Evolutionary conservation across 1,139 yeast genomes (phyloP), one percentile per base, ranked within the genome.

Genomic region (Debaryomycetaceae sp.): DNA sequence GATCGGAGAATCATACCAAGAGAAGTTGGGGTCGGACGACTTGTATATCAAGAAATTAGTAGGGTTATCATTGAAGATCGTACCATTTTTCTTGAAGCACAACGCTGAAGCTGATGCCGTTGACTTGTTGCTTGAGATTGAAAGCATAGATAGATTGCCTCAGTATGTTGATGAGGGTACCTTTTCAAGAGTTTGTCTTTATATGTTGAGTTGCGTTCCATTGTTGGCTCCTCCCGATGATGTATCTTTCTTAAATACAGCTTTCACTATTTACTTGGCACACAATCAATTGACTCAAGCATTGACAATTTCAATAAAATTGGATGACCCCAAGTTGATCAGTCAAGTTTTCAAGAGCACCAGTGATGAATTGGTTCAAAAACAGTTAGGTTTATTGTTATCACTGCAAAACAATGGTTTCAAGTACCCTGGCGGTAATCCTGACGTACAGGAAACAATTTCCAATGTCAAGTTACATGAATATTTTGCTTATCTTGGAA

Each of bases 41-140:
- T 66, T 46, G 3, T 55, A 60, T 42, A 59, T 68, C 31, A 63
- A 62, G 11, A 79, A 76, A 41, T 73, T 95, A 53, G 67, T 86
- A 45, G 74, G 76, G 40, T 76, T 93, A 53, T 80, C 96, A 4
- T 68, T 88, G 53, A 80, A 85, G 55, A 85, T 95, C 57, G 93
- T 88, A 34, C 97, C 97, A 27, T 87, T 85, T 59, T 93, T 93
- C 70, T 76, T 93, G 56, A 84, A 87, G 59, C 98, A 93, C 68
- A 93, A 95, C 63, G 99, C 97, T 34, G 99, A 95, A 68, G 97
- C 97, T 7, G 99, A 93, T 63, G 99, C 99, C 1, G 96, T 93
- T 30, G 99, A 93, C 68, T 73, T 93, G 55, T 75, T 95, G 54
- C 74, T 90, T 48, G 99, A 93, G 66, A 80, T 93, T 47, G 99